A percentile compares a stretch with the other conserved stretches of the same genome.
Conservation (phyloP, 495 filamentous ascomycete species). For the Penicillium crystallinum region DNA sequence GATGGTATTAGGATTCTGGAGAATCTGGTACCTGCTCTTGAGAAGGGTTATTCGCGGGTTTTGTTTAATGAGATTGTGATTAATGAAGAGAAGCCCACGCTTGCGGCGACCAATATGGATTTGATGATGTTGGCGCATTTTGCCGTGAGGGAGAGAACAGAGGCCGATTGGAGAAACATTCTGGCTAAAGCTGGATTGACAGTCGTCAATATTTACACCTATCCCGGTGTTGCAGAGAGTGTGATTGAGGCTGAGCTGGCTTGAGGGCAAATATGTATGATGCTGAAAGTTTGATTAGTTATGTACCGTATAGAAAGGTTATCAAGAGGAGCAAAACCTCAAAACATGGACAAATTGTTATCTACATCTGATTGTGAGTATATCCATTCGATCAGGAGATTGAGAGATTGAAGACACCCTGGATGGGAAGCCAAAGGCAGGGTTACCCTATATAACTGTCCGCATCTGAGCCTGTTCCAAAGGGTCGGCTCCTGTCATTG, state of each 20-base stretch:
- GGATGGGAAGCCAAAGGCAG: no score
- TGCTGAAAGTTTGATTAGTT: neutral
- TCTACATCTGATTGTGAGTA: no score
- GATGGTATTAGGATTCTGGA: conserved; percentile 40
- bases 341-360: no score
- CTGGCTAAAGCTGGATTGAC: conserved; percentile 56
- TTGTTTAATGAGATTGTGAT: conserved; percentile 53
- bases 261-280: neutral
- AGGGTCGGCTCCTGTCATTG: no score
- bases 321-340: neutral
- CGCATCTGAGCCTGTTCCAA: no score
- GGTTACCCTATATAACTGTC: no score
- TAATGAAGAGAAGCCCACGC: conserved; percentile 34
- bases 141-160: conserved; percentile 33
- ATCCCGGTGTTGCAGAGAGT: conserved; percentile 21
- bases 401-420: no score
- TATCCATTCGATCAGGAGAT: no score
- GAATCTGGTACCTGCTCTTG: conserved; percentile 43
- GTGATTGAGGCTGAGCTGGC: conserved; percentile 30
- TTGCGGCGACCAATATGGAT: conserved; percentile 40
- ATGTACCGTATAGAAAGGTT: neutral
- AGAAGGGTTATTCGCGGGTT: conserved; percentile 44
- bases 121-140: conserved; percentile 41
- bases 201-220: conserved; percentile 43
- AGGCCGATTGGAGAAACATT: conserved; percentile 19